Conservation (phyloP, 2,329 filamentous ascomycete genomes). For the Diaporthe vexans region DNA sequence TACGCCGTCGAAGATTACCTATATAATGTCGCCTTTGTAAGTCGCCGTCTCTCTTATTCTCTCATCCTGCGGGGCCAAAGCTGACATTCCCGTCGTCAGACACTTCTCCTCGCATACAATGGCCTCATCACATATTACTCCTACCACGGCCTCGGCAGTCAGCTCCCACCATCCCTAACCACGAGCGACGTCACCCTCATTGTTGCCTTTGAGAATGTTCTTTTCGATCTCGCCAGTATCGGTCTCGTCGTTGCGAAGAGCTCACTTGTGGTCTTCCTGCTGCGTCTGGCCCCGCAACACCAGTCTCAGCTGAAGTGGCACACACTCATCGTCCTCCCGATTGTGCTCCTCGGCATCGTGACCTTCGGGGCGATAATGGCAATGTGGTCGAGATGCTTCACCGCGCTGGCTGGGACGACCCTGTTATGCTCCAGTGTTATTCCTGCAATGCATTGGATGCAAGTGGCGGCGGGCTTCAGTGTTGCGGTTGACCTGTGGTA, state of each 20-base stretch:
- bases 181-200: slow-evolving; percentile 39
- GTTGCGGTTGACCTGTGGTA: slow-evolving; percentile 40
- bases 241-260: slow-evolving; percentile 39
- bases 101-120: slow-evolving; percentile 41
- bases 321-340: slow-evolving; percentile 39
- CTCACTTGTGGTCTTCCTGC: slow-evolving; percentile 40
- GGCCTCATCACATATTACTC: slow-evolving; percentile 41
- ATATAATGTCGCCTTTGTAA: slow-evolving; percentile 41
- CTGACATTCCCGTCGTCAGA: slow-evolving; percentile 24
- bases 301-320: slow-evolving; percentile 37
- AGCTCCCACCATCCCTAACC: slow-evolving; percentile 34
- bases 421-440: slow-evolving; percentile 35
- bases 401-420: slow-evolving; percentile 29
- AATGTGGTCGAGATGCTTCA: slow-evolving; percentile 40
- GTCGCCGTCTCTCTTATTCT: background rate
- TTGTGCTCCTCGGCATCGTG: slow-evolving; percentile 40
- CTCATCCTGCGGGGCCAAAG: background rate
- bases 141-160: slow-evolving; percentile 41
- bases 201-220: slow-evolving; percentile 39
- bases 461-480: slow-evolving; percentile 37
- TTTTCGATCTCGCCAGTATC: slow-evolving; percentile 39
- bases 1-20: slow-evolving; percentile 42
- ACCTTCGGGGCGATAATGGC: slow-evolving; percentile 43
- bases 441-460: slow-evolving; percentile 40
- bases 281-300: slow-evolving; percentile 40